A percentile compares a stretch with the other conserved stretches of the same genome.
Conservation (phyloP, 108 stramenopile genomes). For the Skeletonema menzelii region DNA sequence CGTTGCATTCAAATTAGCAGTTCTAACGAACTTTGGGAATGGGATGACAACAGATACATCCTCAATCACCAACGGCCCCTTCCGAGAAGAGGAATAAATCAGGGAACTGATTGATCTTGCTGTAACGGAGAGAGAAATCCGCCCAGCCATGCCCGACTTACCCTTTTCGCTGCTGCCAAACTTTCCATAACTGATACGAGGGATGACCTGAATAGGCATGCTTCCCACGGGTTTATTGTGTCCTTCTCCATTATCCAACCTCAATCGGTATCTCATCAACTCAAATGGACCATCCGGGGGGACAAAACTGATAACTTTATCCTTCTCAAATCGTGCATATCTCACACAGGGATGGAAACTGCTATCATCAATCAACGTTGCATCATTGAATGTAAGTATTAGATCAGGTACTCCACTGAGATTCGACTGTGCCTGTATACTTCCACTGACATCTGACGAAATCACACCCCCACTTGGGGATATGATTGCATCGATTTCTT, state of each 20-base stretch:
- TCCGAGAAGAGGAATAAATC: slow-evolving; percentile 63
- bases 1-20: slow-evolving; percentile 81
- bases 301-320: slow-evolving; percentile 94
- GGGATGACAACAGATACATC: slow-evolving; percentile 91
- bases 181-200: slow-evolving; percentile 67
- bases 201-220: slow-evolving; percentile 80
- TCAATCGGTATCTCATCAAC: slow-evolving; percentile 94
- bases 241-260: slow-evolving; percentile 21
- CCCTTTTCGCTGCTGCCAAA: slow-evolving; percentile 11
- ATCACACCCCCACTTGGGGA: slow-evolving; percentile 85
- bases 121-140: slow-evolving; percentile 56
- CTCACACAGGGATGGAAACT: slow-evolving; percentile 99
- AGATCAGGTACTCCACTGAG: slow-evolving; percentile 97
- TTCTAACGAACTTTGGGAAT: slow-evolving; percentile 92
- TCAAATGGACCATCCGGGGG: slow-evolving; percentile 98
- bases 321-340: slow-evolving; percentile 90
- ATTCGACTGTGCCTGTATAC: slow-evolving; percentile 87
- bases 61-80: slow-evolving; percentile 83
- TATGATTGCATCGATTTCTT: slow-evolving; percentile 96
- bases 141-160: slow-evolving; percentile 32
- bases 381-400: slow-evolving; percentile 87
- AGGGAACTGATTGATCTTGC: slow-evolving; percentile 71
- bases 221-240: slow-evolving; percentile 38
- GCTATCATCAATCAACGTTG: slow-evolving; percentile 93
- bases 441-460: slow-evolving; percentile 90